Conservation (phyloP, 2,329 filamentous ascomycete genomes). For the Colletotrichum costaricense region DNA sequence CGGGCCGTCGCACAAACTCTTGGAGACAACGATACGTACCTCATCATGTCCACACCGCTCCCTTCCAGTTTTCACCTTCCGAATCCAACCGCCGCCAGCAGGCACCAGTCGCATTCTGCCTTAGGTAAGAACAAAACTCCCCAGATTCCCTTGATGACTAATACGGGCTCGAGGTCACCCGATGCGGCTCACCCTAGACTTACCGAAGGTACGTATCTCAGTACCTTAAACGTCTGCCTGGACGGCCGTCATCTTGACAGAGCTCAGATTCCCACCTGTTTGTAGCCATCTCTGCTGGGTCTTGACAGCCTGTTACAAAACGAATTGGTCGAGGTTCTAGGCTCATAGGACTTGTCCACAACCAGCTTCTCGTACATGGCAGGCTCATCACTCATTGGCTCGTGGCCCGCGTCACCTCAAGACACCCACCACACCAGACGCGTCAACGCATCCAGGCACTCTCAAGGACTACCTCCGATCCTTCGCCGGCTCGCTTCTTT, state of each 20-base stretch:
- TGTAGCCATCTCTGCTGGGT: no score
- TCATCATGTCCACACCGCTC: background rate
- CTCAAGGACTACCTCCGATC: conserved; percentile 1
- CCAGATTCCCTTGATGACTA: background rate
- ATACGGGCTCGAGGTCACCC: background rate
- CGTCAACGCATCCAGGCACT: conserved; percentile 17
- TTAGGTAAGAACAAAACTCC: background rate
- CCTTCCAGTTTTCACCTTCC: conserved; percentile 7
- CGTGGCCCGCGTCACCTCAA: background rate
- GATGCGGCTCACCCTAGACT: conserved; percentile 9
- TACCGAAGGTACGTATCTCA: background rate
- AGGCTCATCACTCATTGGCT: conserved; percentile 2
- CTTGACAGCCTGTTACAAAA: background rate
- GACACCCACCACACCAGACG: conserved; percentile 9
- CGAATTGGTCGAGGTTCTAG: background rate
- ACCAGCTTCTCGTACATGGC: background rate
- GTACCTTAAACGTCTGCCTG: conserved; percentile 19
- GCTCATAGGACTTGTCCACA: background rate
- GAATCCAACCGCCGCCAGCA: background rate
- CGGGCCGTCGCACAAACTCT: background rate
- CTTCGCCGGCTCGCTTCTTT: conserved; percentile 7
- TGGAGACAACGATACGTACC: background rate
- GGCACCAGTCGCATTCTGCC: conserved; percentile 13
- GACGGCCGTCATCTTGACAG: background rate
- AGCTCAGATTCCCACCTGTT: no score